Evolutionary conservation across 176 grass and related monocot species (phyloP).

Genomic region (Phyllostachys edulis): DNA sequence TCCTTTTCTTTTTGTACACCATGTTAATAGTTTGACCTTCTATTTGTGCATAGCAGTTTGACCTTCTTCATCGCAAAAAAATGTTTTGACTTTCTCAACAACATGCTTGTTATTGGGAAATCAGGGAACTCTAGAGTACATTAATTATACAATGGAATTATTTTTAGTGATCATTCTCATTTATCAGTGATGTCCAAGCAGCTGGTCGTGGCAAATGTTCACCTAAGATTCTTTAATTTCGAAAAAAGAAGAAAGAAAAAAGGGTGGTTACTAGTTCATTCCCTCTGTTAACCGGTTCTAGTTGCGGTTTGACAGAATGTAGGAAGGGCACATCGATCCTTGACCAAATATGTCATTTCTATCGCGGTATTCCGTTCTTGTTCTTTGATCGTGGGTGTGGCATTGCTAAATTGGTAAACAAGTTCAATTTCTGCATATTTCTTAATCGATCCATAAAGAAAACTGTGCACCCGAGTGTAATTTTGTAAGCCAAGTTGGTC

Average conservation of each 20-base stretch:
- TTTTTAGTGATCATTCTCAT: neutral
- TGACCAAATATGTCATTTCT: neutral
- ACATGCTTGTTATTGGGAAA: neutral
- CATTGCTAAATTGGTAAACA: neutral
- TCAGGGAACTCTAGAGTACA: slow-evolving; percentile 5
- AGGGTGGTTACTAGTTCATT: neutral
- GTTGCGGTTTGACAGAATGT: neutral
- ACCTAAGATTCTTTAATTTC: slow-evolving; percentile 6
- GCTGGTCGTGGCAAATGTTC: slow-evolving; percentile 10
- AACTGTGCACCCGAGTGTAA: neutral
- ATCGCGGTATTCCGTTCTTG: neutral
- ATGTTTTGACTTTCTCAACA: slow-evolving; percentile 28
- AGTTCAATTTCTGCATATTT: neutral
- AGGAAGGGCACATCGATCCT: neutral
- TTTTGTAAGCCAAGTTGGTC: neutral
- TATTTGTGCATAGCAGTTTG: slow-evolving; percentile 20
- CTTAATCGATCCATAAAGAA: neutral
- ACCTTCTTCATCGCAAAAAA: slow-evolving; percentile 18
- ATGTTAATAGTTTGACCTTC: slow-evolving; percentile 28
- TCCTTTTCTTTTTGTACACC: neutral
- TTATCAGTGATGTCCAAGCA: neutral
- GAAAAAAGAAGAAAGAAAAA: neutral
- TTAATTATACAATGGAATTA: neutral
- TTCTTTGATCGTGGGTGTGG: neutral
- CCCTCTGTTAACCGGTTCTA: slow-evolving; percentile 1